Conservation (phyloP, 2,329 filamentous ascomycete species). For the Calonectria pseudoturangicola region DNA sequence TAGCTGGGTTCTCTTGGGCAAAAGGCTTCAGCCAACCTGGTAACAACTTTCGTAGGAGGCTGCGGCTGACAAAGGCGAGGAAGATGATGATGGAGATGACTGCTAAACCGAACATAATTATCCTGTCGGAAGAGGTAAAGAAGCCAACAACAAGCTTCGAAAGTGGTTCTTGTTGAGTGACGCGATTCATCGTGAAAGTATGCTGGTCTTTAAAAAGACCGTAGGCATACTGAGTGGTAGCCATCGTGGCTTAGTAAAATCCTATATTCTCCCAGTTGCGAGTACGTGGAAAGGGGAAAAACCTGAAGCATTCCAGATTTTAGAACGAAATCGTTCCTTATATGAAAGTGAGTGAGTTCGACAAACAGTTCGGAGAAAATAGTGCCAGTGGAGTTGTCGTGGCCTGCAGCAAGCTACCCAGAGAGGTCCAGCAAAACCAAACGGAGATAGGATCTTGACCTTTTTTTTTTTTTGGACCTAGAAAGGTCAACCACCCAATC, state of each 20-base stretch:
- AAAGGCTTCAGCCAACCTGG: slow-evolving; percentile 67
- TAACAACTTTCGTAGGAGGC: slow-evolving; percentile 53
- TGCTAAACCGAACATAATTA: slow-evolving; percentile 49
- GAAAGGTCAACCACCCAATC: slow-evolving; percentile 1
- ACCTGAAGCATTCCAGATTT: background rate
- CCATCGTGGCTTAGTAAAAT: background rate
- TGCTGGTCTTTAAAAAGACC: background rate
- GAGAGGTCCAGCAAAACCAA: slow-evolving; percentile 19
- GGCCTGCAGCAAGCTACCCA: background rate
- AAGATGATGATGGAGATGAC: slow-evolving; percentile 55
- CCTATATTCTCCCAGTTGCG: background rate
- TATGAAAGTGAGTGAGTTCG: background rate
- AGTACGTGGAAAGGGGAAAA: background rate
- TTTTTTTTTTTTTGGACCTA: too few relatives aligned
- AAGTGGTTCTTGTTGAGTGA: background rate
- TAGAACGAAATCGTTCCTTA: background rate
- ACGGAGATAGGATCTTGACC: background rate
- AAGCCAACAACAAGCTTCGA: background rate
- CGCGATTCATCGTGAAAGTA: background rate
- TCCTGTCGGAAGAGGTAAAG: slow-evolving; percentile 38
- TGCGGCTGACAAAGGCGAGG: slow-evolving; percentile 55
- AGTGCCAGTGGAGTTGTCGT: background rate
- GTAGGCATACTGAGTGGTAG: background rate
- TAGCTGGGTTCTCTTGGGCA: slow-evolving; percentile 60
- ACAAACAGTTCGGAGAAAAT: slow-evolving; percentile 10